These are phyloP conservation scores for Hypoxylon fuscum DNA, from an alignment of 495 filamentous ascomycete species.

Conservation along the genomic window DNA sequence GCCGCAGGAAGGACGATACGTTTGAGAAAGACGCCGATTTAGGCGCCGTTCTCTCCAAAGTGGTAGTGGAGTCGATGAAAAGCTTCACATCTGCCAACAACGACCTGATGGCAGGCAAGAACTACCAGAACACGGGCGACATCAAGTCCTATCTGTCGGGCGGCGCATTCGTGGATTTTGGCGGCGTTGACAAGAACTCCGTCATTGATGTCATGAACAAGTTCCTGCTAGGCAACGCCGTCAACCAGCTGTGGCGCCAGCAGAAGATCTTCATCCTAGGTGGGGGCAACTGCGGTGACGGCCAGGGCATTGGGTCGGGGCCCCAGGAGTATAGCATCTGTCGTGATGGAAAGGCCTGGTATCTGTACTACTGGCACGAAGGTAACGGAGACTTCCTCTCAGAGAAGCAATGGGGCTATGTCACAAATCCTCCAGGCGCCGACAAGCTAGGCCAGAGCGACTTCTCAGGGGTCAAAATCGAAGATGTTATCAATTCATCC, in stretches of 20 bases:
- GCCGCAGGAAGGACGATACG: conserved; percentile 14
- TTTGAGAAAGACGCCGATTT: conserved; percentile 17
- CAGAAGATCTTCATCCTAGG: conserved; percentile 24
- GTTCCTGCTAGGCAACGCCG: conserved; percentile 11
- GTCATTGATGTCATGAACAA: conserved; percentile 14
- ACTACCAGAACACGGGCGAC: conserved; percentile 14
- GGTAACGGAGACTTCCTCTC: conserved; percentile 17
- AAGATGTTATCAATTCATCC: conserved; percentile 20
- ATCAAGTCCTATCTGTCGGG: conserved; percentile 8
- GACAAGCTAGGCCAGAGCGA: conserved; percentile 10
- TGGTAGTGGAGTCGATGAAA: conserved; percentile 12
- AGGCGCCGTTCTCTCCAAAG: conserved; percentile 4
- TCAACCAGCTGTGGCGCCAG: conserved; percentile 21
- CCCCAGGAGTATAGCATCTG: conserved; percentile 17
- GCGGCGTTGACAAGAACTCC: conserved; percentile 8
- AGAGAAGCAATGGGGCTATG: conserved; percentile 13
- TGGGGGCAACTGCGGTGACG: conserved; percentile 15
- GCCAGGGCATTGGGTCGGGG: conserved; percentile 13
- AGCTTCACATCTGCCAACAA: conserved; percentile 19
- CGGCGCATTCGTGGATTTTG: conserved; percentile 16
- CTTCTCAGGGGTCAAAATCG: conserved; percentile 1
- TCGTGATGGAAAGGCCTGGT: conserved; percentile 13
- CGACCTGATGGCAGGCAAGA: conserved; percentile 11
- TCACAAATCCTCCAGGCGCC: conserved; percentile 12
- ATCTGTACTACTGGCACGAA: conserved; percentile 27